These are phyloP conservation scores for Flaveria brownii DNA, from an alignment of 129 eudicot genomes.

Conservation along the genomic window DNA sequence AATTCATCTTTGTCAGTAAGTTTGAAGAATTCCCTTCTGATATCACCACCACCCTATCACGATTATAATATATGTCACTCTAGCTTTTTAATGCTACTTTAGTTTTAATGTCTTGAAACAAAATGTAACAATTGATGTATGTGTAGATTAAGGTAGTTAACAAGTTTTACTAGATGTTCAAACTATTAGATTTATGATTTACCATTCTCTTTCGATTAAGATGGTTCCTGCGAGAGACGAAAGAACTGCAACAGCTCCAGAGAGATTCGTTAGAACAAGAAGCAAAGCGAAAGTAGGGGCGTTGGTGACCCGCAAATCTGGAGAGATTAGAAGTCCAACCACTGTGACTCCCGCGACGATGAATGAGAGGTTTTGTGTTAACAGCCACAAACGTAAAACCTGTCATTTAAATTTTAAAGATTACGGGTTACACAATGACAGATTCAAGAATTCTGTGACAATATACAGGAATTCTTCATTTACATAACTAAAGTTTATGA, in stretches of 20 bases:
- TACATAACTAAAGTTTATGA: neutral
- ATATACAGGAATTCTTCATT: neutral
- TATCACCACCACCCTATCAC: constrained; percentile 86
- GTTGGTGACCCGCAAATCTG: constrained; percentile 50
- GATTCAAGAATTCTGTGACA: neutral
- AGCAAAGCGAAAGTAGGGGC: constrained; percentile 46
- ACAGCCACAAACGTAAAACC: constrained; percentile 78
- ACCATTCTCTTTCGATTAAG: constrained; percentile 98
- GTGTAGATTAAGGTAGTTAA: too few species aligned
- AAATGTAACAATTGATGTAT: too few species aligned
- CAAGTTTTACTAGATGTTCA: too few species aligned
- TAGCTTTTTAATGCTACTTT: neutral
- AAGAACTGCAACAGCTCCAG: constrained; percentile 91
- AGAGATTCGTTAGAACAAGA: constrained; percentile 53
- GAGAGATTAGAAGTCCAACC: constrained; percentile 49
- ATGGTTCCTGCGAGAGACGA: constrained; percentile 98
- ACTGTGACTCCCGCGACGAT: constrained; percentile 81
- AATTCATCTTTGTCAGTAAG: constrained; percentile 64
- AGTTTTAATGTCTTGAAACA: too few species aligned
- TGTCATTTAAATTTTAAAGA: constrained; percentile 14
- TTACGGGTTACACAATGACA: neutral
- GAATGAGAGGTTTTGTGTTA: constrained; percentile 77
- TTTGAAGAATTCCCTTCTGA: constrained; percentile 77
- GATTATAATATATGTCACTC: neutral
- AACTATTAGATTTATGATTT: neutral